Evolutionary conservation across 805 yeast genomes (phyloP), one percentile per base, ranked within the genome.

Genomic region (Candida succiphila): DNA sequence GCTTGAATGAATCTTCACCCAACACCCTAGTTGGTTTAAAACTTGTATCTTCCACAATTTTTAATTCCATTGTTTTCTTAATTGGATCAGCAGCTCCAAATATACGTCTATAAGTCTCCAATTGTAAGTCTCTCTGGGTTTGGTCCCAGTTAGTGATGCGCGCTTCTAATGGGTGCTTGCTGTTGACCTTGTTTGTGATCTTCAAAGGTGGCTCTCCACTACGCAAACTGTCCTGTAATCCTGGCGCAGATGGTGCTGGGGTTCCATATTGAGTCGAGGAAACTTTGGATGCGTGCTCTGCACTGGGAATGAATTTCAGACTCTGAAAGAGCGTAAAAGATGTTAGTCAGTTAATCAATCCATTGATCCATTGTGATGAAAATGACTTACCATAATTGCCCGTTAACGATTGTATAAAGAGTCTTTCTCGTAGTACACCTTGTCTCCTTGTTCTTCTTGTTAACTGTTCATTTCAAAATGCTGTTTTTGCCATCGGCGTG

Each of bases 1-100:
- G 25, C 51, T 85, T 94, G 39, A 85, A 37, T 37, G 70, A 64
- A 29, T 68, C 61, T 6, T 73, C 46, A 6, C 76, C 80, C 12
- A 86, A 86, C 30, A 77, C 57, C 5, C 67, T 54, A 22, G 59
- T 50, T 6, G 95, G 95, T 40, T 67, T 75, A 55, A 76, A 77
- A 38, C 82, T 86, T 12, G 83, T 72, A 31, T 67, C 63, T 30
- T 75, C 72, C 3, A 89, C 80, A 18, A 89, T 69, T 36, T 74
- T 65, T 50, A 84, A 61, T 48, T 92, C 98, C 96, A 92, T 87
- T 22, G 78, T 75, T 50, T 96, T 71, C 51, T 79, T 79, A 56
- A 89, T 81, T 7, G 98, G 96, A 49, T 84, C 97, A 9, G 92
- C 96, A 31, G 89, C 75, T 13, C 98, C 98, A 55, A 82, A 87